Percentiles rank a stretch among this genome's conserved stretches.
Evolutionary conservation across 2,329 filamentous ascomycete genomes (phyloP).

Genomic region (Capronia americana): DNA sequence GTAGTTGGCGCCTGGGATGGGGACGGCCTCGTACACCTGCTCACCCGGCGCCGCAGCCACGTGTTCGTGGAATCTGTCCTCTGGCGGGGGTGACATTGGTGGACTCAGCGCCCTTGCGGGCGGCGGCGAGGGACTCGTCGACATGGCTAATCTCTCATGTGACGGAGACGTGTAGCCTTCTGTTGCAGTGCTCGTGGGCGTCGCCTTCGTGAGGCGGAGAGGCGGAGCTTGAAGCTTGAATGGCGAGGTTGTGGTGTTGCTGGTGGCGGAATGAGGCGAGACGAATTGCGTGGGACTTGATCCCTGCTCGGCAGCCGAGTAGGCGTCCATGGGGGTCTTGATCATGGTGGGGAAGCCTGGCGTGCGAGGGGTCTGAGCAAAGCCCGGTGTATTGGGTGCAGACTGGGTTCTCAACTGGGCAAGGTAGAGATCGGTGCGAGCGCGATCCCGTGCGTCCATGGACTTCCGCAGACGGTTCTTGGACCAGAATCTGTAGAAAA

Average conservation of each 20-base stretch:
- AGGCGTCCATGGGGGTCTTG: conserved; percentile 20
- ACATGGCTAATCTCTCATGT: neutral
- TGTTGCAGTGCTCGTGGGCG: conserved; percentile 69
- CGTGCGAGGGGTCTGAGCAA: conserved; percentile 71
- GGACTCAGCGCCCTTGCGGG: conserved; percentile 45
- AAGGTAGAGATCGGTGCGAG: conserved; percentile 92
- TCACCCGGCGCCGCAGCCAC: conserved; percentile 77
- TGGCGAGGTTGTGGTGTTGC: conserved; percentile 57
- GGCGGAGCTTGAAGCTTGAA: conserved; percentile 91
- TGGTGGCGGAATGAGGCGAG: conserved; percentile 62
- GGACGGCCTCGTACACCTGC: conserved; percentile 81
- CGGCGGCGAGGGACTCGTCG: conserved; percentile 43
- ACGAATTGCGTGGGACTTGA: conserved; percentile 59
- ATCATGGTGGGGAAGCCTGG: conserved; percentile 45
- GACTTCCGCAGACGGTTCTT: conserved; percentile 95
- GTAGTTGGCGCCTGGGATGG: conserved; percentile 82
- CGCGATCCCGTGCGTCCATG: conserved; percentile 94
- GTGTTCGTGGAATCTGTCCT: conserved; percentile 65
- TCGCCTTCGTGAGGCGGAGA: conserved; percentile 75
- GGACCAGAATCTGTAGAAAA: conserved; percentile 97
- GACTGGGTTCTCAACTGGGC: conserved; percentile 82
- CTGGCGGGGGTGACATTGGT: conserved; percentile 42
- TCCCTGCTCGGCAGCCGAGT: conserved; percentile 56
- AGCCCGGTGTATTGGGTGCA: conserved; percentile 91
- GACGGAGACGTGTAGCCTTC: conserved; percentile 64